Base-by-base conservation (phyloP, 495 filamentous ascomycete species). In the Tetracladium setigerum region DNA sequence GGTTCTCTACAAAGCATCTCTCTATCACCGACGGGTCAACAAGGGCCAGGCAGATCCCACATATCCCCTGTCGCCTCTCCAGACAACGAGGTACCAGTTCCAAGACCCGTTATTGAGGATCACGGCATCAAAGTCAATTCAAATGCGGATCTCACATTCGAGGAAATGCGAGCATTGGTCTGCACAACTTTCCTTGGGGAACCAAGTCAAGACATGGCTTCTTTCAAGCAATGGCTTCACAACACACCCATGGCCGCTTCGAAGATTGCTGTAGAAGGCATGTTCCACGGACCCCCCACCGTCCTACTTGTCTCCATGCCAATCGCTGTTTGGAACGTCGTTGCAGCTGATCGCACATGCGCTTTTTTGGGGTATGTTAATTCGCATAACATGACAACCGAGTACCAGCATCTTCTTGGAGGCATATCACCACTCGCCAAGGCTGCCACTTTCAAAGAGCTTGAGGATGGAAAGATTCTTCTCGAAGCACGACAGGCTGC, bases 291-390 rank as follows among this genome's bases (percentile, higher is more conserved):
- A 0, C 74, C 74, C 10, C 74, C 75, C 12, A 77, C 74, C 1
- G 74, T 77, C 62, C 53, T 79, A 8, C 61, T 79, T 35, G 69
- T 77, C 38, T 76, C 75, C 12, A 79, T 79, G 73, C 74, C 75
- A 4, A 59, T 67, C 41, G 59, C 61, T 2, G 63, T 79, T 19
- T 79, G 71, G 70, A 76, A 75, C 56, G 66, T 76, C 19, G 27
- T 61, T 5, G 71, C 75, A 60, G 67, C 73, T 47, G 75, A 79
- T 42, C 76, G 76, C 41, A 73, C 74, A 16, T 77, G 74, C 60
- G 73, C 68, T 47, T 77, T 76, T 45, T 50, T 79, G 47, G 75
- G 75, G 30, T 68, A 72, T 45, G 69, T 79, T 47, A 73, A 66
- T 43, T 76, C 75, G 0, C 71, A 77, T 54, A 79, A 79, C 59